These are phyloP conservation scores for Penicillium oxalicum DNA, from an alignment of 2,329 filamentous ascomycete species.

Conservation along the genomic window DNA sequence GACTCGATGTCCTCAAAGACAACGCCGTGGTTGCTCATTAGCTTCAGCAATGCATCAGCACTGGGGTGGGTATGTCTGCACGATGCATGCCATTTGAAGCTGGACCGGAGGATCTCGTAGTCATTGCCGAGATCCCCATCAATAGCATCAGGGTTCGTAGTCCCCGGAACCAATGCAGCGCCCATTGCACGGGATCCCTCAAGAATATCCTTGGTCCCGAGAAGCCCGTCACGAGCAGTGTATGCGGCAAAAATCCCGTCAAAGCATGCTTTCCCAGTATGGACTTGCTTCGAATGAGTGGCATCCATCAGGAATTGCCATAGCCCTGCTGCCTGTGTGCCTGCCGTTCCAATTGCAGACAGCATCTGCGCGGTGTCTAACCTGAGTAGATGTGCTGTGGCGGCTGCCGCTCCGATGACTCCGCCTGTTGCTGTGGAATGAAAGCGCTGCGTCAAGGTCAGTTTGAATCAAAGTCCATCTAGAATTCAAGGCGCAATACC, in stretches of 20 bases:
- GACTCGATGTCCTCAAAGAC: conserved; percentile 26
- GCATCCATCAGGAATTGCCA: conserved; percentile 31
- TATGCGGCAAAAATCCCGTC: conserved; percentile 30
- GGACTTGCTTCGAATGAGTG: conserved; percentile 29
- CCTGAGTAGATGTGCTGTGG: conserved; percentile 21
- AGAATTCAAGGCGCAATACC: conserved; percentile 10
- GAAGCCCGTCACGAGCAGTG: conserved; percentile 21
- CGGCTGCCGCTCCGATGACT: conserved; percentile 26
- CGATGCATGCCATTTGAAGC: conserved; percentile 32
- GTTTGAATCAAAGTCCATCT: background rate
- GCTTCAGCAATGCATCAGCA: conserved; percentile 24
- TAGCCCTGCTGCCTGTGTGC: conserved; percentile 29
- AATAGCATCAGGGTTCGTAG: conserved; percentile 20
- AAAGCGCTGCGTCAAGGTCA: conserved; percentile 16
- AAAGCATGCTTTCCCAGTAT: conserved; percentile 29
- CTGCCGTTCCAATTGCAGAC: conserved; percentile 28
- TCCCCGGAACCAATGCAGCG: conserved; percentile 18
- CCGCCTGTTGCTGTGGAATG: conserved; percentile 25
- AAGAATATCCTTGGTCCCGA: conserved; percentile 25
- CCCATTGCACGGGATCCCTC: conserved; percentile 27
- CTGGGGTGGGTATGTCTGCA: conserved; percentile 30
- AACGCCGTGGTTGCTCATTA: conserved; percentile 24
- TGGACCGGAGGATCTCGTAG: conserved; percentile 24
- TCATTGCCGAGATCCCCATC: conserved; percentile 21
- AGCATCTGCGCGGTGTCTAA: conserved; percentile 19